Evolutionary conservation across 352 stramenopile species (phyloP).

Genomic region (Phytophthora sp.): DNA sequence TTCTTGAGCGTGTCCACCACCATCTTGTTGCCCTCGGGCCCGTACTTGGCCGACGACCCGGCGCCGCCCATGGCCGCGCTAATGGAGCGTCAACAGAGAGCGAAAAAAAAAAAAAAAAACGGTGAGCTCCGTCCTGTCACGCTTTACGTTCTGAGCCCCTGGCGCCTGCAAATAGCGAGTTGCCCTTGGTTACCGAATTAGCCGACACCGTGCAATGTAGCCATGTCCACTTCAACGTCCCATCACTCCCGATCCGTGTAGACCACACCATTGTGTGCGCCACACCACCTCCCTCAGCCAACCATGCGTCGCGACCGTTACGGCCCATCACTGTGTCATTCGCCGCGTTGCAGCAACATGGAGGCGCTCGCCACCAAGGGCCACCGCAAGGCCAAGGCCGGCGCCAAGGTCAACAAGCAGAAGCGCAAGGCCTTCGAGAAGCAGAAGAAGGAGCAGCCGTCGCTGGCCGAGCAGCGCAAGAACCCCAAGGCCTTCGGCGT

Average conservation of each 20-base stretch:
- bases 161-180: background rate
- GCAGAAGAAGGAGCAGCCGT: conserved; percentile 82
- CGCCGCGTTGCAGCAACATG: conserved; percentile 20
- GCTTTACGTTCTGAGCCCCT: background rate
- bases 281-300: too few relatives aligned
- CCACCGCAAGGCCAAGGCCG: conserved; percentile 86
- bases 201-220: too few relatives aligned
- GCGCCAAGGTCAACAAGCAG: conserved; percentile 95
- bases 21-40: conserved; percentile 24
- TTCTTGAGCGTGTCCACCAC: conserved; percentile 54
- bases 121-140: background rate
- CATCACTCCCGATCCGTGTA: background rate
- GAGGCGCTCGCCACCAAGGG: conserved; percentile 56
- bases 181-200: too few relatives aligned
- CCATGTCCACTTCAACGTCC: conserved; percentile 12
- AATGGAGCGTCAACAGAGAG: too few relatives aligned
- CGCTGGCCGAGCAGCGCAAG: conserved; percentile 92
- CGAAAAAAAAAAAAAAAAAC: too few relatives aligned
- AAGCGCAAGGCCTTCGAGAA: conserved; percentile 93
- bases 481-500: conserved; percentile 98
- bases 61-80: conserved; percentile 11
- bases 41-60: conserved; percentile 19
- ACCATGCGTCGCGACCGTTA: conserved; percentile 9
- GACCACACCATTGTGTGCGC: background rate
- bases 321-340: conserved; percentile 12